Base-by-base conservation (phyloP, 768 basidiomycete species). In the Steccherinum ochraceum region DNA sequence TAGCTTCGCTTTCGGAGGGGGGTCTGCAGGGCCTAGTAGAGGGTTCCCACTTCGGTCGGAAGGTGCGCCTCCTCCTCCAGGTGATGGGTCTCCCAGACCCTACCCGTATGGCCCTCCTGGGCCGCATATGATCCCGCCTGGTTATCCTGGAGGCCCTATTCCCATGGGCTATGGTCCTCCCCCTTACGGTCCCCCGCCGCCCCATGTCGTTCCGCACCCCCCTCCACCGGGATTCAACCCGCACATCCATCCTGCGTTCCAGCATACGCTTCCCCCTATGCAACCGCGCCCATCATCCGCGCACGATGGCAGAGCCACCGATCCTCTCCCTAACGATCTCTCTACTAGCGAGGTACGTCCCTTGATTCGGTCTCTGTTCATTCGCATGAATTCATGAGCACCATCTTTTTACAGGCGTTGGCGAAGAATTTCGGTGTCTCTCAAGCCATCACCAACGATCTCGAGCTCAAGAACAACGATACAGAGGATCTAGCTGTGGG, bases 391-490 rank as follows among this genome's bases (percentile, higher is more conserved):
- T 40, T 1, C 30, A 35, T 35, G 30, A 35, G 30, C 7, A 35
- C 30, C 30, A 51, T 18, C 19, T 39, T n/a, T 11, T n/a, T 42
- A 20, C 56, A 83, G 76, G 75, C 85, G 21, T 77, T 90, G 45
- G 89, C 86, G 40, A 86, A 83, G 67, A 82, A 75, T 61, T 91
- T 91, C 60, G 89, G 89, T 45, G 89, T 91, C 24, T 78, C 83
- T 46, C 72, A 81, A 23, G 75, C 77, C 40, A 89, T 91, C 56
- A 79, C 89, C 47, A 78, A 70, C 52, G 81, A 81, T 54, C 72
- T 83, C 53, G 79, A 78, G 52, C 71, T 89, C 43, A 70, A 74
- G 48, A 66, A 76, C 0, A 64, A 58, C 18, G 84, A 85, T 62
- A 80, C 67, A 54, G 89, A 91, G 61, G 88, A 90, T 61, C 74